A percentile compares a stretch with the other conserved stretches of the same genome.
These are phyloP conservation scores for Magnolia kwangsiensis DNA, from an alignment of 164 flowering plant genomes.

Conservation along the genomic window DNA sequence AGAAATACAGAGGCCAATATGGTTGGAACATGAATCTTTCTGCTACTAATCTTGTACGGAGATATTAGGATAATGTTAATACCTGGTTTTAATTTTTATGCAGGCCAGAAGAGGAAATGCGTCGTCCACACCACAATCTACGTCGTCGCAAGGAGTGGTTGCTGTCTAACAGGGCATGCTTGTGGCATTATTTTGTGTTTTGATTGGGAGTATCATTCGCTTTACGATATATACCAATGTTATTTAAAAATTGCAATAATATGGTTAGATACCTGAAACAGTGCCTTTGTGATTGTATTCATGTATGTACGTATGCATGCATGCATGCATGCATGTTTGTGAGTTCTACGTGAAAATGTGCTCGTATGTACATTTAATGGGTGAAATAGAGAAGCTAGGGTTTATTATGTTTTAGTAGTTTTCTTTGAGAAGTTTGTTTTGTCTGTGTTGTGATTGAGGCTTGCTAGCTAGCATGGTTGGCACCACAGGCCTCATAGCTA, in stretches of 20 bases:
- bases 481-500: too few species aligned
- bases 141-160: neutral
- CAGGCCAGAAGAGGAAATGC: neutral
- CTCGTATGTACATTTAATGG: too few species aligned
- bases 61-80: neutral
- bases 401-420: too few species aligned
- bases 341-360: too few species aligned
- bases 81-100: neutral
- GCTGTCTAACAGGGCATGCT: neutral
- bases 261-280: neutral
- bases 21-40: conserved; percentile 20
- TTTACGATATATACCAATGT: neutral
- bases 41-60: neutral
- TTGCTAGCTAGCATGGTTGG: too few species aligned
- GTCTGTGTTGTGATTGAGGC: too few species aligned
- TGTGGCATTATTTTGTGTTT: neutral
- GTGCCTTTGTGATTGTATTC: neutral
- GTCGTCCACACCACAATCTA: neutral
- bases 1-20: conserved; percentile 28
- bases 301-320: too few species aligned
- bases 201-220: neutral
- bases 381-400: too few species aligned
- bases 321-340: too few species aligned
- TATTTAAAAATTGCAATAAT: neutral
- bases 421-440: too few species aligned